These are phyloP conservation scores for Myrica gale DNA, from an alignment of 306 rosid genomes.

Conservation along the genomic window DNA sequence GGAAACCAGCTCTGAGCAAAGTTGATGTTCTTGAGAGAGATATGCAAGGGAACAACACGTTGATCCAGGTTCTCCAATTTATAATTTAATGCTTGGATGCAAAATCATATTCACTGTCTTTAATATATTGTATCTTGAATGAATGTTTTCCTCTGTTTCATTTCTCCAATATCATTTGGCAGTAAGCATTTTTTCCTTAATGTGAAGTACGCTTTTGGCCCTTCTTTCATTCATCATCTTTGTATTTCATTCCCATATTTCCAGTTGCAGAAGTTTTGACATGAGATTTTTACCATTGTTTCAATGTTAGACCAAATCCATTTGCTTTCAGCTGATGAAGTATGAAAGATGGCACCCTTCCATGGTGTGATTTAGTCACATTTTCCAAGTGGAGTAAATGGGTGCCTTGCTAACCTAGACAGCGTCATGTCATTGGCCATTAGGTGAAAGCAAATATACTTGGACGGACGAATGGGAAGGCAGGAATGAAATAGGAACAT, in stretches of 20 bases:
- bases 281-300: background rate
- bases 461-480: background rate
- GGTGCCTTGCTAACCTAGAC: too few species aligned
- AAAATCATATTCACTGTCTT: background rate
- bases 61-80: conserved; percentile 62
- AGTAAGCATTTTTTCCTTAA: background rate
- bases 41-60: conserved; percentile 54
- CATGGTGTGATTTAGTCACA: too few species aligned
- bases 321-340: background rate
- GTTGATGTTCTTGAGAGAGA: conserved; percentile 69
- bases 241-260: background rate
- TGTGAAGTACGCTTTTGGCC: background rate
- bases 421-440: too few species aligned
- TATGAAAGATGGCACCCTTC: background rate
- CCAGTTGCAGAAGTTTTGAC: background rate
- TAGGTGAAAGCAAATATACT: background rate
- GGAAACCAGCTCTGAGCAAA: conserved; percentile 79
- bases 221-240: background rate
- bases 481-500: background rate
- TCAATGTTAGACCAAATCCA: background rate
- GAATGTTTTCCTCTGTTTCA: conserved; percentile 2
- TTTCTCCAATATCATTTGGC: background rate
- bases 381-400: too few species aligned
- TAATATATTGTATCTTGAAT: background rate
- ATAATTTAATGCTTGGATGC: background rate